Base-by-base conservation (phyloP, 805 yeast genomes). In the Starmerella bombi region DNA sequence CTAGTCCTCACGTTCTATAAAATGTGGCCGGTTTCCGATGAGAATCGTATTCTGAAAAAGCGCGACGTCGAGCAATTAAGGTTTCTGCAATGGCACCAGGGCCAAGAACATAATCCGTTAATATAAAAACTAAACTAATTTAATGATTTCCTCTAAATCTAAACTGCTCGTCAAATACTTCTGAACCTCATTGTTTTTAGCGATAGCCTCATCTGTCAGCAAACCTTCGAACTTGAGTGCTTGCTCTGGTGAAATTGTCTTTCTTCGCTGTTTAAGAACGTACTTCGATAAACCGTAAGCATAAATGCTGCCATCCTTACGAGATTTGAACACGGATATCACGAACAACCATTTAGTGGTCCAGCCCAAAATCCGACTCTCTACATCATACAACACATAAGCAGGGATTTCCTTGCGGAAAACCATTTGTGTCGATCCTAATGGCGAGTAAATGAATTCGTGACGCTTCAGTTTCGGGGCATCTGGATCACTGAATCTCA, bases 341-440 rank as follows among this genome's bases (percentile, higher is more conserved):
- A 82, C 70, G 54, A 75, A 85, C 12, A 86, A 52, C 94, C 95
- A 84, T 59, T 85, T 86, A 25, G 71, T 66, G 60, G 82, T 91
- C 94, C 94, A 85, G 6, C 88, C 78, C 5, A 80, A 56, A 16
- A 86, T 68, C 29, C 73, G 64, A 3, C 80, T 69, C 27, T 64
- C 63, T 18, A 86, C 65, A 3, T 61, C 48, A 56, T 76, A 86
- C 20, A 52, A 50, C 41, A 70, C 71, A 53, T 76, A 81, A 1
- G 88, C 78, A 51, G 62, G 70, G 55, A 88, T 74, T 53, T 86
- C 94, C 47, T 69, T 72, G 46, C 77, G 67, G 61, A 82, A 86
- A 21, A 71, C 66, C 23, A 79, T 69, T 38, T 70, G 71, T 8
- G 81, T 77, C 7, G 77, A 69, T 2, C 83, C 94, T 20, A 86